Percentiles rank a stretch among this genome's conserved stretches.
Conservation (phyloP, 2,329 filamentous ascomycete genomes). For the Sarocladium oryzae region DNA sequence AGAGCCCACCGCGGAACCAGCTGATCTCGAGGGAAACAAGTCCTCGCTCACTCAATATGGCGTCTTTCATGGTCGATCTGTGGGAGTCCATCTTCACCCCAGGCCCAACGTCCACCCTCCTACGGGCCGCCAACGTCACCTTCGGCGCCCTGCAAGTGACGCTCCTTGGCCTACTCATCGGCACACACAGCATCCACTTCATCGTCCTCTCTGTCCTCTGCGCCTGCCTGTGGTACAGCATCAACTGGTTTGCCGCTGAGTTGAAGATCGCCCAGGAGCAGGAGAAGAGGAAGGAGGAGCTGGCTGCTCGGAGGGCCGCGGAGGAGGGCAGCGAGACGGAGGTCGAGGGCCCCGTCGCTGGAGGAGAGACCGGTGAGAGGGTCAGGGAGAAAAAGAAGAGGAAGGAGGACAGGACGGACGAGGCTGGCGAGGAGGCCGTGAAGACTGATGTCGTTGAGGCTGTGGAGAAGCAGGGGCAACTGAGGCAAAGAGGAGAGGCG, state of each 20-base stretch:
- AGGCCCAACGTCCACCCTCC: conserved; percentile 79
- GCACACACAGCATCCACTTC: conserved; percentile 86
- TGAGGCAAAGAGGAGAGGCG: conserved; percentile 41
- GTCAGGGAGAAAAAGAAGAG: conserved; percentile 1
- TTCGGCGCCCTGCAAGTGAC: conserved; percentile 81
- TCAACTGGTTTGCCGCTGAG: conserved; percentile 92
- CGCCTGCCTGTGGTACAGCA: conserved; percentile 80
- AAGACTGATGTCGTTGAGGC: conserved; percentile 29
- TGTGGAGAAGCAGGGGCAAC: conserved; percentile 33
- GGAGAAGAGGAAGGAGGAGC: conserved; percentile 31
- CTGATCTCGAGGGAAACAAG: too few relatives aligned
- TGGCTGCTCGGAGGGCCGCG: conserved; percentile 26
- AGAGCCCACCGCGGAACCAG: too few relatives aligned
- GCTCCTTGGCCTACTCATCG: conserved; percentile 67
- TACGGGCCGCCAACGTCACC: conserved; percentile 82
- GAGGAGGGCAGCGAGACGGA: conserved; percentile 37
- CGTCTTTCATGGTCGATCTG: conserved; percentile 64
- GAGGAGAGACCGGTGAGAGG: neutral
- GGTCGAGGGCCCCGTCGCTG: conserved; percentile 31
- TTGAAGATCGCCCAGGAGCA: conserved; percentile 37
- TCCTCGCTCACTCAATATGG: too few relatives aligned
- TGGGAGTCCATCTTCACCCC: conserved; percentile 93
- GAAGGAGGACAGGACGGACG: conserved; percentile 2
- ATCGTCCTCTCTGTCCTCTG: conserved; percentile 72
- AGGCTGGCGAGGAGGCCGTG: conserved; percentile 4